Evolutionary conservation across 139 green algal species (phyloP).

Genomic region (Chlorella sp.): DNA sequence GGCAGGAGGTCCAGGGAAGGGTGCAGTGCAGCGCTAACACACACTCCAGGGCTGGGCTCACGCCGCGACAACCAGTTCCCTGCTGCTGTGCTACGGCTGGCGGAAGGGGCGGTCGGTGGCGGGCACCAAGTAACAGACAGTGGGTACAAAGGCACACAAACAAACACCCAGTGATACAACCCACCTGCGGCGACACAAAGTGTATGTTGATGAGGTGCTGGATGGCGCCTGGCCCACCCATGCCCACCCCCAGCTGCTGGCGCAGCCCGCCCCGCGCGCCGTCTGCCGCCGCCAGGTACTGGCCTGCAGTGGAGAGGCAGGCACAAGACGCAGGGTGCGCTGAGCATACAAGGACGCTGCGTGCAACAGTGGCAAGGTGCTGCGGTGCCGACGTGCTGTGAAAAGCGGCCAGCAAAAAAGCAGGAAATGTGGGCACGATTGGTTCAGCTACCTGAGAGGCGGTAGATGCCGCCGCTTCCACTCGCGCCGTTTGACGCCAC

Average conservation of each 20-base stretch:
- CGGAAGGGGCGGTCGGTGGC: no score
- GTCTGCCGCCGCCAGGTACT: conserved; percentile 76
- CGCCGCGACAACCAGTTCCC: no score
- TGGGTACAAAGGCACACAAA: no score
- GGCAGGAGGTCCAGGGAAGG: background rate
- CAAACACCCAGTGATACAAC: background rate
- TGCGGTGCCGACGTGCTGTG: no score
- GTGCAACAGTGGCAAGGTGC: no score
- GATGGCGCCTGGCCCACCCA: conserved; percentile 63
- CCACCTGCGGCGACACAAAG: conserved; percentile 67
- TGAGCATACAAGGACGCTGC: no score
- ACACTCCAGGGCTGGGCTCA: no score
- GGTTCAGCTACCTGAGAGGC: background rate
- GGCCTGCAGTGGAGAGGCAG: background rate
- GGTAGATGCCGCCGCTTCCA: conserved; percentile 1
- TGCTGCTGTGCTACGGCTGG: no score
- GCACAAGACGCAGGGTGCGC: no score
- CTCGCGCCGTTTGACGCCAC: background rate
- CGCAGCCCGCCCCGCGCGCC: conserved; percentile 66
- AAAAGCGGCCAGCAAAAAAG: no score
- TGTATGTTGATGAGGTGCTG: conserved; percentile 94
- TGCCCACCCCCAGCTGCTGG: conserved; percentile 56
- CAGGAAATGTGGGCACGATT: no score
- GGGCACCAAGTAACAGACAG: no score
- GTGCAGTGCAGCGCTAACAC: background rate